phyloP scores from a whole-genome alignment of 352 stramenopile species.

The Halophytophthora batemanensis region DNA sequence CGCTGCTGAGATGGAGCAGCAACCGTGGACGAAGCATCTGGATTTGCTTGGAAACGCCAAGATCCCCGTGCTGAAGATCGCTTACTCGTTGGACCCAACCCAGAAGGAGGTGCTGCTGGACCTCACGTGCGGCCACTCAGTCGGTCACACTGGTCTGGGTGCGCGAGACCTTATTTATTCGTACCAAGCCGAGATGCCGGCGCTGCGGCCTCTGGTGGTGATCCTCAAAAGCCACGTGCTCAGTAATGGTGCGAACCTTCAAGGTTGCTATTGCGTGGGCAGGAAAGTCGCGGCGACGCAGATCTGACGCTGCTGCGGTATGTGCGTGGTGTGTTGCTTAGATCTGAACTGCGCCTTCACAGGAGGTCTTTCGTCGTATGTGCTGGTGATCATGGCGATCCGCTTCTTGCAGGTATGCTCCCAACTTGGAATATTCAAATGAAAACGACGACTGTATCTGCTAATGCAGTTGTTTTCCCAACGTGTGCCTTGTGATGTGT shows the following conservation, averaged over 20 bases:
- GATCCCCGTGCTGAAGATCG: slow-evolving; percentile 96
- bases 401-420: slow-evolving; percentile 88
- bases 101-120: slow-evolving; percentile 81
- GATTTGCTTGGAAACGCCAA: slow-evolving; percentile 93
- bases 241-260: slow-evolving; percentile 33
- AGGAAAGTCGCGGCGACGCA: too few species aligned
- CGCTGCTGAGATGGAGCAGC: slow-evolving; percentile 71
- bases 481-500: not conserved
- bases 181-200: slow-evolving; percentile 88
- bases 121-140: slow-evolving; percentile 93
- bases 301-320: too few species aligned
- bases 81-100: slow-evolving; percentile 32
- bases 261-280: not conserved
- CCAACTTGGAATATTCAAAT: not conserved
- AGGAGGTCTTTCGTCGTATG: slow-evolving; percentile 95
- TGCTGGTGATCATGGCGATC: slow-evolving; percentile 93
- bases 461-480: not conserved
- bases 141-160: slow-evolving; percentile 92
- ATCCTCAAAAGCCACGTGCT: slow-evolving; percentile 91
- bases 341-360: slow-evolving; percentile 94
- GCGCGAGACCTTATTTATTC: slow-evolving; percentile 92
- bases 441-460: not conserved
- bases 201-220: slow-evolving; percentile 92
- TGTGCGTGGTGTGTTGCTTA: slow-evolving; percentile 30
- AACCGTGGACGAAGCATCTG: slow-evolving; percentile 80